Evolutionary conservation across 208 protist species (phyloP).

Genomic region (Leishmania mexicana): DNA sequence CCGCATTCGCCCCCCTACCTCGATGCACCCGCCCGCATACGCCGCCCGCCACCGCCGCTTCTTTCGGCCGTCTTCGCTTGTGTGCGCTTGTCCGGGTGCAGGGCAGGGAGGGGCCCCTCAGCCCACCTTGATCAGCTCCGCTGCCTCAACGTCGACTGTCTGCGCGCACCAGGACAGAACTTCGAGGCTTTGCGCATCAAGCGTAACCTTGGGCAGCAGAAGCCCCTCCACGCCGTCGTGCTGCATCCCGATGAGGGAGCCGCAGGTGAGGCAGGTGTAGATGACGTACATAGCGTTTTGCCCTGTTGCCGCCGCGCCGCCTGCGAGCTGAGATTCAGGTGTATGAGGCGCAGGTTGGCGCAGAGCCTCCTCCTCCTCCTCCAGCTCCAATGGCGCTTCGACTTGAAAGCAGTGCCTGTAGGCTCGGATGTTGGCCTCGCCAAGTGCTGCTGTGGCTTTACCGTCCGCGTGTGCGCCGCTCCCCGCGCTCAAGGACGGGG

Average conservation of each 20-base stretch:
- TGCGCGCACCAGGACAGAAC: constrained; percentile 60
- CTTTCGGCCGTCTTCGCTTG: neutral
- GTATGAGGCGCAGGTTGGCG: neutral
- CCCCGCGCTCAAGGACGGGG: neutral
- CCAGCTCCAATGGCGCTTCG: neutral
- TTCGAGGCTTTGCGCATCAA: constrained; percentile 49
- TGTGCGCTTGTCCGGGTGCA: neutral
- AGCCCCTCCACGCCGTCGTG: constrained; percentile 67
- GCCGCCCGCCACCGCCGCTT: neutral
- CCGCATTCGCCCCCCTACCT: neutral
- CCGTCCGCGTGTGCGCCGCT: neutral
- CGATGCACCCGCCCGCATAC: neutral
- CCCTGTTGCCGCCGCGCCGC: neutral
- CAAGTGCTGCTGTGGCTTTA: neutral
- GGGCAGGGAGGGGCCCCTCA: neutral
- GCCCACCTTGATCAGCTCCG: neutral
- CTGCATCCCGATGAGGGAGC: constrained; percentile 51
- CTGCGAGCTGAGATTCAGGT: neutral
- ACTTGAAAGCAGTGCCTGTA: constrained; percentile 8
- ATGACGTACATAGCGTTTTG: constrained; percentile 25
- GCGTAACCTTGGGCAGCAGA: constrained; percentile 52
- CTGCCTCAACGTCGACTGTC: constrained; percentile 26
- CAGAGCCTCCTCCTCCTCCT: constrained; percentile 9
- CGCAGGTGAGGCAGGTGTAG: constrained; percentile 73
- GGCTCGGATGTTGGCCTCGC: constrained; percentile 3